Base-by-base conservation (phyloP, 371 early-diverging fungal species). In the Ecytonucleospora hepatopenaei region DNA sequence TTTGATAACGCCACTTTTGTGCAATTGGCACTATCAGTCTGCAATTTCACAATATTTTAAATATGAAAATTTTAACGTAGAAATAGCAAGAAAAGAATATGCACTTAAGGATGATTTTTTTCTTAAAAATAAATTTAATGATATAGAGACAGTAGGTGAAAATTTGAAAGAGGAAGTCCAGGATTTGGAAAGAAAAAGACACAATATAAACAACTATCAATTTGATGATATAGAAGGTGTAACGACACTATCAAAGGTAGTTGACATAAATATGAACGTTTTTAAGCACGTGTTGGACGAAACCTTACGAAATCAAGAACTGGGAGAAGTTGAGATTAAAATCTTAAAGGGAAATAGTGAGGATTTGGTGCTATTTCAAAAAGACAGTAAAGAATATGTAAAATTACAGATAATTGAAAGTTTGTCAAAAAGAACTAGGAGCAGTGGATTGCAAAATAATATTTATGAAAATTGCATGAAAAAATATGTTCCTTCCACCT, bases 1-100 rank as follows among this genome's bases (percentile, higher is more conserved):
- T 75, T 90, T 94, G 0, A 86, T 94, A 1, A 95, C 96, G 0
- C 97, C 98, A 0, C 80, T 97, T 17, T 81, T 94, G 24, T 85
- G 86, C 16, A 92, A 91, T 69, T 97, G 98, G 98, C 92, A 92
- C 5, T 97, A 97, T 74, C 94, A 95, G 71, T 90, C 95, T 1
- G 90, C 96, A 91, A 88, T 96, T 1, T 90, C 93, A 76, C 94
- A 95, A 68, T 78, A 92, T 67, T 82, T 94, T 56, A 90, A 91
- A 0, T 92, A 94, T 68, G 82, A 84, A 62, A 90, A 94, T 75
- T 91, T 92, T 32, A 80, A 93, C 40, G 91, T 94, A 0, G 89
- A 90, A 68, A 81, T 94, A 75, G 15, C 15, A 0, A 59, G 70
- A 26, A 27, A 33, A 26, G 12, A 8, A 8, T 63, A 23, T 40